Conservation (phyloP, 2,329 filamentous ascomycete species). For the Alternaria rosae region DNA sequence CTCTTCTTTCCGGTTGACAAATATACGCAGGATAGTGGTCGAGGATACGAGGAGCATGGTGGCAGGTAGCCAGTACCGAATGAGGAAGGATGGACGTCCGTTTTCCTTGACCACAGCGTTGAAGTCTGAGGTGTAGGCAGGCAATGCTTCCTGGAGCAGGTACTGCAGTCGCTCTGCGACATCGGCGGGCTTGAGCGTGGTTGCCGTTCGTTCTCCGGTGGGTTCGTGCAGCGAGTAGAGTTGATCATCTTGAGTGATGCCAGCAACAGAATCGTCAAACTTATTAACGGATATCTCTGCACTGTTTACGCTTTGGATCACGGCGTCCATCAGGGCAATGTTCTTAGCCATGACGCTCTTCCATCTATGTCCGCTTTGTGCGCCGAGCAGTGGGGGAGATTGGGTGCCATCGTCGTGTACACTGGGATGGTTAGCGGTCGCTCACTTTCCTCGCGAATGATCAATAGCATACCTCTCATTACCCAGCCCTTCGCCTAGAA, state of each 20-base stretch:
- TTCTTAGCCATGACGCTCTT: constrained; percentile 81
- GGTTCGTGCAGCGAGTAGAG: constrained; percentile 54
- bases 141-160: constrained; percentile 74
- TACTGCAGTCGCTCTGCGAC: constrained; percentile 72
- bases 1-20: constrained; percentile 77
- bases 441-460: not conserved
- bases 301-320: constrained; percentile 74
- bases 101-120: constrained; percentile 66
- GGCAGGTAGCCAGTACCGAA: constrained; percentile 89
- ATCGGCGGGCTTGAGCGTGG: constrained; percentile 56
- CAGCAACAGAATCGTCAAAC: constrained; percentile 64
- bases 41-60: constrained; percentile 75
- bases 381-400: constrained; percentile 51
- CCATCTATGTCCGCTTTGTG: constrained; percentile 62
- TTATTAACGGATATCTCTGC: constrained; percentile 63
- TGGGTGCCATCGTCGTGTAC: constrained; percentile 65
- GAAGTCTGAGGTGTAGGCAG: constrained; percentile 68
- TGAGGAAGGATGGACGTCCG: constrained; percentile 75
- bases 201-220: constrained; percentile 44
- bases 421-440: constrained; percentile 57
- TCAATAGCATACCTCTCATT: constrained; percentile 52
- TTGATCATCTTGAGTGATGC: constrained; percentile 62
- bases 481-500: constrained; percentile 84
- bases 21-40: constrained; percentile 81
- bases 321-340: constrained; percentile 84